A percentile compares a stretch with the other conserved stretches of the same genome.
These are phyloP conservation scores for Fraxinus cuspidata DNA, from an alignment of 257 asterid genomes.

Conservation along the genomic window DNA sequence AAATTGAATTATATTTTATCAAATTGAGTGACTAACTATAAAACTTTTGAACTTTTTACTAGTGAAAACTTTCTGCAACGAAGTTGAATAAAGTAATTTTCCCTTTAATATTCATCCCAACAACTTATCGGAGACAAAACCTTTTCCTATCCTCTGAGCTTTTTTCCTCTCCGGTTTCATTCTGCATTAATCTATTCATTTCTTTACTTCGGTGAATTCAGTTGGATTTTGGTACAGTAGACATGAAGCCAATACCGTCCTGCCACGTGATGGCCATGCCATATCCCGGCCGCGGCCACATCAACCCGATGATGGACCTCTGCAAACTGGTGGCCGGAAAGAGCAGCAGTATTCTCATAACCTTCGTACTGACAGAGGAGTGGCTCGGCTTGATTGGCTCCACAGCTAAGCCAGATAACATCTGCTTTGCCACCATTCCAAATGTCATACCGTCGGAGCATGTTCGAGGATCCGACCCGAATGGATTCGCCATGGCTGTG, in stretches of 20 bases:
- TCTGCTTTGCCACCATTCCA: conserved; percentile 42
- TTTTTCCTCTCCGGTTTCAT: background rate
- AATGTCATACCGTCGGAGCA: conserved; percentile 63
- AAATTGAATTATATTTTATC: too few species aligned
- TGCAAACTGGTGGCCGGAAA: conserved; percentile 23
- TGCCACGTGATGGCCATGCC: conserved; percentile 41
- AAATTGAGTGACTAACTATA: too few species aligned
- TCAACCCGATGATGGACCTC: conserved; percentile 39
- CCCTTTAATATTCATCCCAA: too few species aligned
- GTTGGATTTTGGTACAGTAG: background rate
- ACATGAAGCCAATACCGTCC: background rate
- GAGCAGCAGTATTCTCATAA: conserved; percentile 23
- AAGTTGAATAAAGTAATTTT: too few species aligned
- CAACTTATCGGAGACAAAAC: background rate
- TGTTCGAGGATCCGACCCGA: conserved; percentile 44
- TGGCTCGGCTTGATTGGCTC: conserved; percentile 46
- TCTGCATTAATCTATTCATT: background rate
- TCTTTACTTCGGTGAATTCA: background rate
- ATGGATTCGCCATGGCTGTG: conserved; percentile 34
- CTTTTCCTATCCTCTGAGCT: background rate
- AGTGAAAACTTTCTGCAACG: too few species aligned
- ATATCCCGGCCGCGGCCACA: conserved; percentile 45
- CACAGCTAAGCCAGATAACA: conserved; percentile 35
- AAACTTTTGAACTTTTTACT: too few species aligned
- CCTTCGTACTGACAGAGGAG: conserved; percentile 37